These are phyloP conservation scores for Apostasia ramifera DNA, from an alignment of 106 monocot genomes.

Conservation along the genomic window DNA sequence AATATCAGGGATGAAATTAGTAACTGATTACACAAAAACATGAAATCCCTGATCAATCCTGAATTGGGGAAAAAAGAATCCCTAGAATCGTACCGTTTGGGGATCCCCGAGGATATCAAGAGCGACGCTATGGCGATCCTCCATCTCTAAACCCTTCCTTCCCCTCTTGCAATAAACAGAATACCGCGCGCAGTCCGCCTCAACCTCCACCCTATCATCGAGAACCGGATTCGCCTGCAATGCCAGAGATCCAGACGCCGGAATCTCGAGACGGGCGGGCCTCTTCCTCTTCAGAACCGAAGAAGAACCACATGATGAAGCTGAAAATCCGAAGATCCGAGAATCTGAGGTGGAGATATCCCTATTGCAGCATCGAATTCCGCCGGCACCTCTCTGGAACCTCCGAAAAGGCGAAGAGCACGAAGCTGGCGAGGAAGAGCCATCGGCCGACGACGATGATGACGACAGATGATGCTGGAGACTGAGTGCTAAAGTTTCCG, in stretches of 20 bases:
- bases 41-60: no score
- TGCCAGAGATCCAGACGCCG: constrained; percentile 14
- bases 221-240: constrained; percentile 11
- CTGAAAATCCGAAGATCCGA: constrained; percentile 12
- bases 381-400: no score
- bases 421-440: neutral
- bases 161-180: constrained; percentile 76
- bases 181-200: constrained; percentile 44
- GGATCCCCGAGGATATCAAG: constrained; percentile 51
- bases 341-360: constrained; percentile 1
- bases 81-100: constrained; percentile 37
- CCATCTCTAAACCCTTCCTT: constrained; percentile 70
- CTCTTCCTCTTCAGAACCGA: constrained; percentile 70
- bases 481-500: constrained; percentile 8
- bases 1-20: neutral
- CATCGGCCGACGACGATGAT: constrained; percentile 5
- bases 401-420: constrained; percentile 7
- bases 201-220: constrained; percentile 33
- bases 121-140: constrained; percentile 55
- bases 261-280: constrained; percentile 65
- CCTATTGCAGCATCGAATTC: no score
- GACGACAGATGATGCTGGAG: neutral
- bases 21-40: no score
- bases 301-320: neutral
- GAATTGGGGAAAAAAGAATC: neutral